These are phyloP conservation scores for Neofusicoccum ribis DNA, from an alignment of 2,329 filamentous ascomycete species.

Conservation along the genomic window DNA sequence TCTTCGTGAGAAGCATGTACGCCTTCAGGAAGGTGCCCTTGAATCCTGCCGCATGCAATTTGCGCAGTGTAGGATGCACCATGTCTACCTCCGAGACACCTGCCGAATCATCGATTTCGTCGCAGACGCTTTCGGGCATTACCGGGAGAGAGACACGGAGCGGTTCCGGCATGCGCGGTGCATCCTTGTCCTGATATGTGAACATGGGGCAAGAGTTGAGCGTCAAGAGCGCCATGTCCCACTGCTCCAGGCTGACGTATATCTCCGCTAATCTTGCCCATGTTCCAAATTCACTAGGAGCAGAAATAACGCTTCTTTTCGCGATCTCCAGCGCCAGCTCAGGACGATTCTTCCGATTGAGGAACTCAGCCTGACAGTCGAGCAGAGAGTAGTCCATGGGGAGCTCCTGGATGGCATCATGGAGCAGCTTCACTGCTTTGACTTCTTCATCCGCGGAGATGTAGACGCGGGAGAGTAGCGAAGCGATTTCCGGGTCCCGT, in stretches of 20 bases:
- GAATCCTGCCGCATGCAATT: slow-evolving; percentile 83
- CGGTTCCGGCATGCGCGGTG: slow-evolving; percentile 90
- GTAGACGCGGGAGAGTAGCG: slow-evolving; percentile 83
- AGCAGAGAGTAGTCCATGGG: slow-evolving; percentile 98
- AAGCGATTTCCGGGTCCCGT: slow-evolving; percentile 91
- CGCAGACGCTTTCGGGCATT: slow-evolving; percentile 82
- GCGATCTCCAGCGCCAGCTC: slow-evolving; percentile 90
- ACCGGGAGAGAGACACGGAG: slow-evolving; percentile 84
- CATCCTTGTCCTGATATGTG: slow-evolving; percentile 98
- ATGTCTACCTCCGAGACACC: slow-evolving; percentile 75
- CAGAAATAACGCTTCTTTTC: slow-evolving; percentile 90
- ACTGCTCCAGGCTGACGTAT: slow-evolving; percentile 91
- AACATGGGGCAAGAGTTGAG: slow-evolving; percentile 99
- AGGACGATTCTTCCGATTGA: slow-evolving; percentile 82
- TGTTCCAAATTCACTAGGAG: slow-evolving; percentile 94
- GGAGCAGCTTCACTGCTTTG: slow-evolving; percentile 83
- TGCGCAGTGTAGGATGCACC: slow-evolving; percentile 82
- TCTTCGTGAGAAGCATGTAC: slow-evolving; percentile 90
- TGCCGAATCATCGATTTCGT: slow-evolving; percentile 93
- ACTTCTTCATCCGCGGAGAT: slow-evolving; percentile 97
- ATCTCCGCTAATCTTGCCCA: slow-evolving; percentile 94
- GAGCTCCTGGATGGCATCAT: slow-evolving; percentile 83
- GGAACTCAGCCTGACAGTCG: slow-evolving; percentile 89
- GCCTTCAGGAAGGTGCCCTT: slow-evolving; percentile 95
- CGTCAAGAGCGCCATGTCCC: slow-evolving; percentile 92